These are phyloP conservation scores for Cladosporium phlei DNA, from an alignment of 2,329 filamentous ascomycete species.

Conservation along the genomic window DNA sequence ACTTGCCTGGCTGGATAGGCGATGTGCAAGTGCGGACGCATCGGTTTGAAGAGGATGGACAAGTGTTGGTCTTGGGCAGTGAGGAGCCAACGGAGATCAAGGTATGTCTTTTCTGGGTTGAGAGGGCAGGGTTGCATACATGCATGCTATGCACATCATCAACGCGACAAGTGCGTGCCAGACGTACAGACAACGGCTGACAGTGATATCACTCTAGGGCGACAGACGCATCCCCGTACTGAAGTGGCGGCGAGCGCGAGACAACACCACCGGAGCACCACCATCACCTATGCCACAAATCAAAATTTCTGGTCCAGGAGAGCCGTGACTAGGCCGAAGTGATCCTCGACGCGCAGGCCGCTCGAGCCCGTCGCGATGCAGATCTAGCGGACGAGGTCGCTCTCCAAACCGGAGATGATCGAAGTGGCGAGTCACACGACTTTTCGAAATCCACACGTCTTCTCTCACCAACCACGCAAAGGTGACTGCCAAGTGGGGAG, in stretches of 20 bases:
- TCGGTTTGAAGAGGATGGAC: constrained; percentile 35
- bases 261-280: constrained; percentile 30
- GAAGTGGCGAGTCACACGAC: not conserved
- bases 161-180: not conserved
- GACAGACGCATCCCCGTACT: constrained; percentile 35
- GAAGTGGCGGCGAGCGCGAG: constrained; percentile 32
- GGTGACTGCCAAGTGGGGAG: too few relatives aligned
- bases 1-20: constrained; percentile 36
- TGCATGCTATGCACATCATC: not conserved
- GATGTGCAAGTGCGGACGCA: constrained; percentile 35
- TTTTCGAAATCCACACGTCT: not conserved
- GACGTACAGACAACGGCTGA: not conserved
- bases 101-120: constrained; percentile 19
- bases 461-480: too few relatives aligned
- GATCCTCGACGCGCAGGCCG: constrained; percentile 11
- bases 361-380: constrained; percentile 10
- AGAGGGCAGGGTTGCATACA: not conserved
- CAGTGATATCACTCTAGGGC: constrained; percentile 22
- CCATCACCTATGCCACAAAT: constrained; percentile 35
- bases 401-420: constrained; percentile 2
- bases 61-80: constrained; percentile 35
- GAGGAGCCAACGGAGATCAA: constrained; percentile 37
- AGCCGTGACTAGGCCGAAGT: constrained; percentile 25
- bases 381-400: constrained; percentile 3
- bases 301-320: constrained; percentile 36